Conservation (phyloP, 1,284 basidiomycete genomes). For the Singerocomus inundabilis region DNA sequence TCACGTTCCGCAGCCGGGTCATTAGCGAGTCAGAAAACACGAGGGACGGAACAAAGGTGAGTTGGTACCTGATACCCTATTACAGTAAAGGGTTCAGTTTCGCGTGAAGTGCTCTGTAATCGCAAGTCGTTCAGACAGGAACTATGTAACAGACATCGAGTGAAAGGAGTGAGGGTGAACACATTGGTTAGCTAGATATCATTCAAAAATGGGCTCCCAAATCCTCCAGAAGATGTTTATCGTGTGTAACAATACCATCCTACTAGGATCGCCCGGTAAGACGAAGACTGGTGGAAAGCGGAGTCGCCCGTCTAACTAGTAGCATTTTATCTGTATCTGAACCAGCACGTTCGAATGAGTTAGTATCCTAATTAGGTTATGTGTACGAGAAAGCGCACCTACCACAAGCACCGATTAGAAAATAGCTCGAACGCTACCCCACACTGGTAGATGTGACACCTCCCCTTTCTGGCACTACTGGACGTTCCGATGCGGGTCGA, state of each 20-base stretch:
- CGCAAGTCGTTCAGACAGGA: background rate
- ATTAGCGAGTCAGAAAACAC: too few relatives aligned
- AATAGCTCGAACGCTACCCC: slow-evolving; percentile 15
- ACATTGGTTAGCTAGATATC: slow-evolving; percentile 11
- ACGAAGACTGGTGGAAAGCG: background rate
- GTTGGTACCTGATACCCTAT: background rate
- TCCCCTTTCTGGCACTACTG: slow-evolving; percentile 10
- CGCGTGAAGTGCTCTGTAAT: background rate
- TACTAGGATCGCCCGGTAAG: background rate
- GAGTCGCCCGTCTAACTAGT: background rate
- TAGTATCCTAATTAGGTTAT: slow-evolving; percentile 8
- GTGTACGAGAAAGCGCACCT: slow-evolving; percentile 7
- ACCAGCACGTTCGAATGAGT: slow-evolving; percentile 6
- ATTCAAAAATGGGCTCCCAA: background rate
- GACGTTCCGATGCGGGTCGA: slow-evolving; percentile 5
- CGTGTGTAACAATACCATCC: background rate
- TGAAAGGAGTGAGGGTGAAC: background rate
- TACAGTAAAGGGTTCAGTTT: background rate
- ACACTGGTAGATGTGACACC: background rate
- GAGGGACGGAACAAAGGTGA: too few relatives aligned
- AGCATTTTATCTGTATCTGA: slow-evolving; percentile 12
- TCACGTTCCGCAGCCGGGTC: too few relatives aligned
- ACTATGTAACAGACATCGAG: background rate
- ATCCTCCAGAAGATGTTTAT: slow-evolving; percentile 9
- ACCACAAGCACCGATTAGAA: slow-evolving; percentile 3